Base-by-base conservation (phyloP, 2,329 filamentous ascomycete genomes). In the Teratosphaeria zuluensis region DNA sequence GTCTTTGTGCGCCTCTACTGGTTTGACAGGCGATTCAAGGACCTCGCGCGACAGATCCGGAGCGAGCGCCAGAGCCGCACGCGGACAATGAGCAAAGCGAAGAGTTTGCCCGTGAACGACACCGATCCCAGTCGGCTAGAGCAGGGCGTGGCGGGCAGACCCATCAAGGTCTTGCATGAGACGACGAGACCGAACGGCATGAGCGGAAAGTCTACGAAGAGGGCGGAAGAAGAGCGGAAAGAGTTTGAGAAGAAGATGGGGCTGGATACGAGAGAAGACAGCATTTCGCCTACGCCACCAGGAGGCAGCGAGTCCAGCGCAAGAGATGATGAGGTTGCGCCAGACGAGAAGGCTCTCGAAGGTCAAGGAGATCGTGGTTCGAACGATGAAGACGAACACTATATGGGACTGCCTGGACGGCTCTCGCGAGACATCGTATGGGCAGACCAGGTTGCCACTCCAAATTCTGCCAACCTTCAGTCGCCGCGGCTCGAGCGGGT, bases 21-120 rank as follows among this genome's bases (percentile, higher is more conserved):
- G 92, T 99, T 99, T 71, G 92, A 99, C 74, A 96, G 95, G 74
- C 84, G 92, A 7, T 97, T 99, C 70, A 88, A 95, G 70, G 81
- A 89, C 66, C 83, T 96, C 63, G 91, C 88, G 14, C 81, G 80
- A 35, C 89, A 95, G 66, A 85, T 89, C 1, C 83, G 84, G 57
- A 79, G 76, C 51, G 78, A 86, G 56, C 84, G 92, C 57, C 80
- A 81, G 57, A 87, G 74, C 77, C 85, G 77, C 76, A 88, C 69
- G 74, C 84, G 75, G 75, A 86, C 70, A 75, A 76, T 76, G 57
- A 81, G 76, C 54, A 75, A 75, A 65, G 82, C 73, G 55, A 63
- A 63, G 62, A 60, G 63, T 58, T 19, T 62, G 53, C 54, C 64
- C 59, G 24, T 19, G 21, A 11, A 77, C 76, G 53, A 71, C 73